Evolutionary conservation across 2,329 filamentous ascomycete genomes (phyloP).

Genomic region (Neonectria hederae): DNA sequence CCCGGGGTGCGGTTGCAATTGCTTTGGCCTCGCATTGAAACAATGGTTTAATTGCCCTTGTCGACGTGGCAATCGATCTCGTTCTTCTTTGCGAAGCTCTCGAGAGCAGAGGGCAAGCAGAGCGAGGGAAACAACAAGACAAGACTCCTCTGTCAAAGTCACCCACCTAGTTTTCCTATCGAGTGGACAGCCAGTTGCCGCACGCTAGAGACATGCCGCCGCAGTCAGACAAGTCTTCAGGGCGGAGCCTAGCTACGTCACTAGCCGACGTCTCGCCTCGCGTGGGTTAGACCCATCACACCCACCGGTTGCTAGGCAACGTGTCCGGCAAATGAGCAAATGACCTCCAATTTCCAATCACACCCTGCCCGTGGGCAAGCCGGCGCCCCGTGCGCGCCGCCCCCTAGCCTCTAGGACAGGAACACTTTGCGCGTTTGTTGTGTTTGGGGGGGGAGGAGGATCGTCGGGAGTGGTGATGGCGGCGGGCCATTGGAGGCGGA

Average conservation of each 20-base stretch:
- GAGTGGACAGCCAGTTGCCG: not conserved
- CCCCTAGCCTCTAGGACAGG: not conserved
- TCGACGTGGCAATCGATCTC: constrained; percentile 2
- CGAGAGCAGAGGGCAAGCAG: not conserved
- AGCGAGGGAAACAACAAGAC: not conserved
- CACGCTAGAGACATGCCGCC: constrained; percentile 9
- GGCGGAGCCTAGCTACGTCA: constrained; percentile 39
- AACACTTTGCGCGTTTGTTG: not conserved
- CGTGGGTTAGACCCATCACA: constrained; percentile 27
- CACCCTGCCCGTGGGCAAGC: constrained; percentile 2
- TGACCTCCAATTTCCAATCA: constrained; percentile 27
- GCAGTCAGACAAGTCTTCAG: constrained; percentile 14
- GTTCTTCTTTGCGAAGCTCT: not conserved
- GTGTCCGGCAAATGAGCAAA: constrained; percentile 17
- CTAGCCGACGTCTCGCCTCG: constrained; percentile 35
- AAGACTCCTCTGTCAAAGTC: not conserved
- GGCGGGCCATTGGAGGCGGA: constrained; percentile 26
- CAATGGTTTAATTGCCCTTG: constrained; percentile 3
- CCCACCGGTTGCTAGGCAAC: constrained; percentile 39
- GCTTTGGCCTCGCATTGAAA: not conserved
- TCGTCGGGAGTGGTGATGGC: constrained; percentile 10
- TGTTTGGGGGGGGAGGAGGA: not conserved
- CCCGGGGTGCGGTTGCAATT: constrained; percentile 9
- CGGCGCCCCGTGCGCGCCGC: not conserved
- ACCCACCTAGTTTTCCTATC: not conserved